These are phyloP conservation scores for Hsuehochloa calcarea DNA, from an alignment of 176 grass and related monocot species.

Conservation along the genomic window DNA sequence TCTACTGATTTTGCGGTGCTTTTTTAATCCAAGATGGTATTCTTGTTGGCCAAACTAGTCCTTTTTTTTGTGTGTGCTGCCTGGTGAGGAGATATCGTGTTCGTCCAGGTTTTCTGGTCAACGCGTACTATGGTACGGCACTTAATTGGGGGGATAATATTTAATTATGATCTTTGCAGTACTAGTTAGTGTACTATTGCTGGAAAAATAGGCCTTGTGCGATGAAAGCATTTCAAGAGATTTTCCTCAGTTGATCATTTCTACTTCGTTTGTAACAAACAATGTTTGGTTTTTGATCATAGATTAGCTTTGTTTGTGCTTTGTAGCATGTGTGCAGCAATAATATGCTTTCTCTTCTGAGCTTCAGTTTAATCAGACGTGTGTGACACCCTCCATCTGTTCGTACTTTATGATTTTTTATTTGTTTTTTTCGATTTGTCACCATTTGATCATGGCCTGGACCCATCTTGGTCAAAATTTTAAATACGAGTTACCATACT, in stretches of 20 bases:
- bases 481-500: neutral
- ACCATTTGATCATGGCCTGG: neutral
- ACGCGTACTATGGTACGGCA: neutral
- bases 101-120: constrained; percentile 14
- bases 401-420: neutral
- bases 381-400: neutral
- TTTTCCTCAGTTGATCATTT: neutral
- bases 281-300: neutral
- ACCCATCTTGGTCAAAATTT: neutral
- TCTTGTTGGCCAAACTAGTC: neutral
- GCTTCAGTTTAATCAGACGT: constrained; percentile 25
- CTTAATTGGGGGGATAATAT: neutral
- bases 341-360: neutral
- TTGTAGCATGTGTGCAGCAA: neutral
- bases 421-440: constrained; percentile 11
- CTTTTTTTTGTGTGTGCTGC: neutral
- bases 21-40: neutral
- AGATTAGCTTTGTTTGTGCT: neutral
- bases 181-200: neutral
- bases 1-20: neutral
- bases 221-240: neutral
- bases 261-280: no score
- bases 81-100: neutral
- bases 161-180: neutral
- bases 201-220: neutral